These are phyloP conservation scores for Coriolopsis trogii DNA, from an alignment of 1,284 basidiomycete species.

Conservation along the genomic window DNA sequence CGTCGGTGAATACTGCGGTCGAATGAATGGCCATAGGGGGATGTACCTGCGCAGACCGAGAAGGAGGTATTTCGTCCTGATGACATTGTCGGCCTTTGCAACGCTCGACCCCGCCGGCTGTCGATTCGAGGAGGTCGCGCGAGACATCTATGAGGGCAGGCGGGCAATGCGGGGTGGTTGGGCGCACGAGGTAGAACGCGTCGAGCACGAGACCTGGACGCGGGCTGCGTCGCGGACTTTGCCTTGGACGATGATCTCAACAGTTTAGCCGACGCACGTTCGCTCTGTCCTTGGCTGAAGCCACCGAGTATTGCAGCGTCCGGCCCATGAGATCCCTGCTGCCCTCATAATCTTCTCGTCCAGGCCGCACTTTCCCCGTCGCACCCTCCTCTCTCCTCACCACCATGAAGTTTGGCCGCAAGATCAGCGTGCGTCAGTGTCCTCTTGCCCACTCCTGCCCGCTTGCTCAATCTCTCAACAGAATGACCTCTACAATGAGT, in stretches of 20 bases:
- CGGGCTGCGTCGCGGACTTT: too few species aligned
- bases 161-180: neutral
- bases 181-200: neutral
- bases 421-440: slow-evolving; percentile 80
- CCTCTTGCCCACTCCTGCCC: slow-evolving; percentile 2
- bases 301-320: too few species aligned
- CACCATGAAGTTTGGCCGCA: slow-evolving; percentile 88
- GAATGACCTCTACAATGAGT: slow-evolving; percentile 88
- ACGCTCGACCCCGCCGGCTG: neutral
- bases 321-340: too few species aligned
- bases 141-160: neutral
- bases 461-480: slow-evolving; percentile 34
- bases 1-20: neutral
- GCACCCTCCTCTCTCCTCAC: slow-evolving; percentile 5
- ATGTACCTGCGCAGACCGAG: slow-evolving; percentile 78
- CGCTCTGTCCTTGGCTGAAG: neutral
- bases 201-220: slow-evolving; percentile 6
- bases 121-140: neutral
- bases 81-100: slow-evolving; percentile 12
- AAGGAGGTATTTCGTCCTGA: slow-evolving; percentile 74
- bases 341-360: slow-evolving; percentile 1
- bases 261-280: slow-evolving; percentile 7
- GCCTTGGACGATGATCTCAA: too few species aligned
- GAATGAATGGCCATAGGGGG: neutral
- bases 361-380: neutral